Evolutionary conservation across 2,329 filamentous ascomycete species (phyloP).

Genomic region (Penicillium hordei): DNA sequence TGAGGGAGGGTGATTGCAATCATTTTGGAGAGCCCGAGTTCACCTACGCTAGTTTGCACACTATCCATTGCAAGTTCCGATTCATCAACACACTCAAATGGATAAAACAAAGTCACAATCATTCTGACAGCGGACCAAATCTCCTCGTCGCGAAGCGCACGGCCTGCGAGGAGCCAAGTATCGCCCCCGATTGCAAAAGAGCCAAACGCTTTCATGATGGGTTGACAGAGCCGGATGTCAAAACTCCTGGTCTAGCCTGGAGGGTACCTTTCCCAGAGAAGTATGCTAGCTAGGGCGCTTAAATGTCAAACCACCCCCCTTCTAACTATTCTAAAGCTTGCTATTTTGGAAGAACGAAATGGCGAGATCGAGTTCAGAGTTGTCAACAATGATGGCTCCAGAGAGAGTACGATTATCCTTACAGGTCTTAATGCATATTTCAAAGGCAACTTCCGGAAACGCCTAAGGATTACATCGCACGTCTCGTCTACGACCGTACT

Average conservation of each 20-base stretch:
- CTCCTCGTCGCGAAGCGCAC: not conserved
- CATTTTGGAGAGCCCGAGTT: too few species aligned
- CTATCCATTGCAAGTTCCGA: too few species aligned
- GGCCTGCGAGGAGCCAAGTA: not conserved
- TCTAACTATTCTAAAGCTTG: constrained; percentile 57
- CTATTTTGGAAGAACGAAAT: constrained; percentile 87
- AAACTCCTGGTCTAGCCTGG: constrained; percentile 42
- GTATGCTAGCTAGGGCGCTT: constrained; percentile 43
- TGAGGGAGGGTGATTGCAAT: too few species aligned
- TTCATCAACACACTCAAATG: not conserved
- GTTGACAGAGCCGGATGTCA: not conserved
- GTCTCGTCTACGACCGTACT: constrained; percentile 92
- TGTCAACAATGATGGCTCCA: constrained; percentile 89
- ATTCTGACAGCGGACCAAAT: not conserved
- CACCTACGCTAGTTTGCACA: too few species aligned
- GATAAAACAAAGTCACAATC: not conserved
- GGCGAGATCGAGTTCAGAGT: constrained; percentile 96
- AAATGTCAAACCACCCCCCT: constrained; percentile 19
- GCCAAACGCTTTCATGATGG: not conserved
- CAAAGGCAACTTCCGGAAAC: constrained; percentile 98
- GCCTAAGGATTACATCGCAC: constrained; percentile 99
- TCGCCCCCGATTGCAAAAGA: not conserved
- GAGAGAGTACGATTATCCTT: constrained; percentile 87
- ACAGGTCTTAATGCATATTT: constrained; percentile 94
- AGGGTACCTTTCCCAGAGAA: constrained; percentile 87